Percentiles rank a stretch among this genome's conserved stretches.
These are phyloP conservation scores for Albugo laibachii DNA, from an alignment of 352 stramenopile genomes.

Conservation along the genomic window DNA sequence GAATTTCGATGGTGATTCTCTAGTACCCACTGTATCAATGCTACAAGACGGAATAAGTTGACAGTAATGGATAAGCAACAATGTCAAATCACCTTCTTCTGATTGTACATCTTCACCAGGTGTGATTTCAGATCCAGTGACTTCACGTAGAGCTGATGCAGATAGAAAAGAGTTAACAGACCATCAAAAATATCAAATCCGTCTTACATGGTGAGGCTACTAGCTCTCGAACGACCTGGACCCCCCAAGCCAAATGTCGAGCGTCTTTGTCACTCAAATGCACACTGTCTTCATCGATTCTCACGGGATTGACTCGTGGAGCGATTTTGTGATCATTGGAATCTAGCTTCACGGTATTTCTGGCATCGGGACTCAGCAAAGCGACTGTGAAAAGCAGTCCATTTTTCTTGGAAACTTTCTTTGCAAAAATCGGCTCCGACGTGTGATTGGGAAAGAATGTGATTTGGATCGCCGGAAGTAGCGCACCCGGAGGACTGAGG, in stretches of 20 bases:
- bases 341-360: slow-evolving; percentile 24
- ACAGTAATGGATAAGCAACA: slow-evolving; percentile 1
- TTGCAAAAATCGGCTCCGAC: slow-evolving; percentile 53
- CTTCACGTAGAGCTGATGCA: too few species aligned
- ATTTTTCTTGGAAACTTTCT: slow-evolving; percentile 16
- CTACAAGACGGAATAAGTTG: slow-evolving; percentile 5
- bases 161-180: slow-evolving; percentile 8
- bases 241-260: background rate
- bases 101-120: slow-evolving; percentile 2
- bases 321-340: slow-evolving; percentile 10
- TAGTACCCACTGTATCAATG: slow-evolving; percentile 42
- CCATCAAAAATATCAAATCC: slow-evolving; percentile 6
- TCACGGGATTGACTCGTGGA: slow-evolving; percentile 23
- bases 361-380: slow-evolving; percentile 29
- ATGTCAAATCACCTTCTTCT: slow-evolving; percentile 2
- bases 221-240: background rate
- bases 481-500: slow-evolving; percentile 40
- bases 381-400: slow-evolving; percentile 72
- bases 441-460: slow-evolving; percentile 69
- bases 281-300: slow-evolving; percentile 12
- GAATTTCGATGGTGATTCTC: slow-evolving; percentile 55
- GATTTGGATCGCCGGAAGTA: slow-evolving; percentile 66
- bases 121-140: too few species aligned
- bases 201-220: background rate
- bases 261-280: slow-evolving; percentile 13